A percentile compares a stretch with the other conserved stretches of the same genome.
These are phyloP conservation scores for Bipolaris oryzae DNA, from an alignment of 2,329 filamentous ascomycete species.

Conservation along the genomic window DNA sequence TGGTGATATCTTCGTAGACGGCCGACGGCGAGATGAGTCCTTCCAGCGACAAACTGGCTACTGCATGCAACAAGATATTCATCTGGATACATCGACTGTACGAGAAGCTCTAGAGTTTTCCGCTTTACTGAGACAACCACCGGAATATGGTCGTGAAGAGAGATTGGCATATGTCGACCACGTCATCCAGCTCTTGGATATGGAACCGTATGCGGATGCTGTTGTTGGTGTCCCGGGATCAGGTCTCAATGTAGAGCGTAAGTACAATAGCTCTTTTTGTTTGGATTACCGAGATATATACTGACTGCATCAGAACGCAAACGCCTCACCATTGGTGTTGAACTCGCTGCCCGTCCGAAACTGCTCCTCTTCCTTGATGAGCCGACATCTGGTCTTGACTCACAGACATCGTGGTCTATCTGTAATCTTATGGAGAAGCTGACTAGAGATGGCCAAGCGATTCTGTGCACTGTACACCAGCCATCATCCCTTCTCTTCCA, in stretches of 20 bases:
- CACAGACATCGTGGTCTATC: constrained; percentile 82
- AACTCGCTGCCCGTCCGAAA: constrained; percentile 40
- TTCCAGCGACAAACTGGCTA: constrained; percentile 79
- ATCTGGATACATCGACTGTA: constrained; percentile 63
- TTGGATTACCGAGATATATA: background rate
- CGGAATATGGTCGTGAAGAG: constrained; percentile 20
- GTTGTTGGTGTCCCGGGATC: constrained; percentile 23
- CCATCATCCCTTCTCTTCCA: constrained; percentile 90
- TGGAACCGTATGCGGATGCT: constrained; percentile 59
- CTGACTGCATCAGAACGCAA: constrained; percentile 57
- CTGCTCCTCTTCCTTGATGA: constrained; percentile 65
- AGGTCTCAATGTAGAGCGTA: constrained; percentile 52
- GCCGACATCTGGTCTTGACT: constrained; percentile 83
- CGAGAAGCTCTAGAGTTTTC: constrained; percentile 76
- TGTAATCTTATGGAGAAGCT: constrained; percentile 82
- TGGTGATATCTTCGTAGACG: constrained; percentile 75
- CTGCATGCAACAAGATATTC: constrained; percentile 64
- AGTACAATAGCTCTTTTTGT: constrained; percentile 17
- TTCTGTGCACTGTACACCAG: constrained; percentile 93
- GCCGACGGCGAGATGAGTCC: constrained; percentile 63
- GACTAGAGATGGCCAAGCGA: constrained; percentile 75
- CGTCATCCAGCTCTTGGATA: constrained; percentile 83
- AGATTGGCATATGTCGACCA: constrained; percentile 66
- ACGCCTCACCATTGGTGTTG: constrained; percentile 63
- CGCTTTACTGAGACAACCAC: constrained; percentile 68